Percentiles rank a stretch among this genome's conserved stretches.
Evolutionary conservation across 2,329 filamentous ascomycete genomes (phyloP).

Genomic region (Colletotrichum incanum): DNA sequence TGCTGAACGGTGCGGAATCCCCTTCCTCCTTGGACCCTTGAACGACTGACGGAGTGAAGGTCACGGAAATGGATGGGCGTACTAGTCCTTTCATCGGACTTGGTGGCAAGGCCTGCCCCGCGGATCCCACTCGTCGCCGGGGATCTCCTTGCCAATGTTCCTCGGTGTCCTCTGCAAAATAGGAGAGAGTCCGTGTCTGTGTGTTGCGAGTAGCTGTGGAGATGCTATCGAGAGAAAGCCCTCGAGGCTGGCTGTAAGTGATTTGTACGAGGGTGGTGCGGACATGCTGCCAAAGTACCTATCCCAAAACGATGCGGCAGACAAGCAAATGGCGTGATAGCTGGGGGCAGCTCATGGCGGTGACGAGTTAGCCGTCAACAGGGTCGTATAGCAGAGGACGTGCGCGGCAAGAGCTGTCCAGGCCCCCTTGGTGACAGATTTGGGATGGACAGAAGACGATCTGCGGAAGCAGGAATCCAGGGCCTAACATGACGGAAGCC

Average conservation of each 20-base stretch:
- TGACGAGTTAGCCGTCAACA: constrained; percentile 32
- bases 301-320: constrained; percentile 27
- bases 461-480: constrained; percentile 31
- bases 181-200: constrained; percentile 4
- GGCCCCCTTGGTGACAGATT: constrained; percentile 30
- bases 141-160: background rate
- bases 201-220: background rate
- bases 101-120: constrained; percentile 11
- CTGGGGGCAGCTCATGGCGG: constrained; percentile 38
- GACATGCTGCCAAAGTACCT: constrained; percentile 4
- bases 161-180: constrained; percentile 4
- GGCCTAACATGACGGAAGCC: constrained; percentile 18
- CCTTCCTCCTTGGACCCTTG: constrained; percentile 1
- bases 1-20: background rate
- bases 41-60: background rate
- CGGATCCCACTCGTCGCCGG: background rate
- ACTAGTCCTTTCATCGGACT: constrained; percentile 5
- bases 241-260: background rate
- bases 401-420: constrained; percentile 22
- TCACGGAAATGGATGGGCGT: constrained; percentile 5
- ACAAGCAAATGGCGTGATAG: constrained; percentile 39
- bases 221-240: background rate
- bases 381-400: constrained; percentile 29
- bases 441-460: constrained; percentile 36
- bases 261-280: background rate